These are phyloP conservation scores for Alliaria petiolata DNA, from an alignment of 345 rosid species.

Conservation along the genomic window DNA sequence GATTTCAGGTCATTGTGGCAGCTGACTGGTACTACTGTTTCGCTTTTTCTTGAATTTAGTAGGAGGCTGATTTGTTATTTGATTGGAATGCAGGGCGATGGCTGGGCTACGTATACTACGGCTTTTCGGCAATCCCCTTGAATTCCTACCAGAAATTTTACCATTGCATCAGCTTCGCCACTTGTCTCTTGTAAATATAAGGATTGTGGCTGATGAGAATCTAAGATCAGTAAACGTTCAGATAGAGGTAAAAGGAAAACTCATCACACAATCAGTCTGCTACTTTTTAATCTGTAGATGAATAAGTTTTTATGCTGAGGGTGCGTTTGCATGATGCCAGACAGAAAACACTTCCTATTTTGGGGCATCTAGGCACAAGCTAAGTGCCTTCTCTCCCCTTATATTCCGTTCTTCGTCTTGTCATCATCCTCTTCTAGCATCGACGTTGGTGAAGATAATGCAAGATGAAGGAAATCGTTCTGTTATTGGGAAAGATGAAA, in stretches of 20 bases:
- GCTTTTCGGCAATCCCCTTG: slow-evolving; percentile 95
- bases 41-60: slow-evolving; percentile 5
- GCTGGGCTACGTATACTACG: slow-evolving; percentile 76
- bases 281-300: slow-evolving; percentile 1
- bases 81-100: slow-evolving; percentile 80
- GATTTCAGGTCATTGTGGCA: slow-evolving; percentile 83
- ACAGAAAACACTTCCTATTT: slow-evolving; percentile 91
- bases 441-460: slow-evolving; percentile 94
- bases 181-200: slow-evolving; percentile 87
- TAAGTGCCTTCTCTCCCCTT: slow-evolving; percentile 97
- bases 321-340: slow-evolving; percentile 44
- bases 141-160: slow-evolving; percentile 95
- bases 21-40: slow-evolving; percentile 12
- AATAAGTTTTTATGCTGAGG: slow-evolving; percentile 14
- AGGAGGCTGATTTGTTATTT: slow-evolving; percentile 38
- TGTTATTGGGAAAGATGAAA: slow-evolving; percentile 96
- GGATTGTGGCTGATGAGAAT: slow-evolving; percentile 88
- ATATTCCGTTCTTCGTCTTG: slow-evolving; percentile 98
- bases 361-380: slow-evolving; percentile 89
- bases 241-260: slow-evolving; percentile 60
- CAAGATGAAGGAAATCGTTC: slow-evolving; percentile 89
- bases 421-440: slow-evolving; percentile 96
- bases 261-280: background rate
- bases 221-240: slow-evolving; percentile 85
- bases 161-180: slow-evolving; percentile 88